Evolutionary conservation across 129 eudicot genomes (phyloP).

Genomic region (Pseudognaphalium luteoalbum): DNA sequence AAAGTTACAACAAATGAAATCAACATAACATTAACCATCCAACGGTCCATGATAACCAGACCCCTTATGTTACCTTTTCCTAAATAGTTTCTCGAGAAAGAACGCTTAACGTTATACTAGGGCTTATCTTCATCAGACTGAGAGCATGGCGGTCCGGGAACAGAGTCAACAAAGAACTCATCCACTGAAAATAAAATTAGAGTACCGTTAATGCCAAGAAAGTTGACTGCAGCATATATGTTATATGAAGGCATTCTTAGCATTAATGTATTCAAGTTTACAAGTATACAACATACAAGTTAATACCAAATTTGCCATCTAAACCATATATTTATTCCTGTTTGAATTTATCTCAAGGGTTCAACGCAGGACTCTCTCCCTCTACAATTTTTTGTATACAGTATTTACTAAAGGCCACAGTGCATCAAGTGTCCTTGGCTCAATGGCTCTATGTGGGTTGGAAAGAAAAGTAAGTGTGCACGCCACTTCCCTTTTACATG

Average conservation of each 20-base stretch:
- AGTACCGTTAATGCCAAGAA: neutral
- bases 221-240: neutral
- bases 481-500: no score
- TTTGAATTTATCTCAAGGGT: neutral
- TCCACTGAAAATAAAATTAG: conserved; percentile 48
- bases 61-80: conserved; percentile 27
- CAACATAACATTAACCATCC: conserved; percentile 16
- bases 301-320: neutral
- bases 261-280: neutral
- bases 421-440: no score
- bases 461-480: no score
- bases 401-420: no score
- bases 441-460: no score
- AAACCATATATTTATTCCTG: neutral
- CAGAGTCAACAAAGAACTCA: conserved; percentile 73
- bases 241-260: neutral
- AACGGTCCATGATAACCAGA: conserved; percentile 23
- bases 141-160: conserved; percentile 46
- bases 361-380: no score
- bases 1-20: conserved; percentile 27
- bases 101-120: conserved; percentile 28
- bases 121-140: conserved; percentile 46
- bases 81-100: conserved; percentile 22
- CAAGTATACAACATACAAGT: neutral
- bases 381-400: no score